These are phyloP conservation scores for Chlorella ohadii DNA, from an alignment of 139 green algal genomes.

Conservation along the genomic window DNA sequence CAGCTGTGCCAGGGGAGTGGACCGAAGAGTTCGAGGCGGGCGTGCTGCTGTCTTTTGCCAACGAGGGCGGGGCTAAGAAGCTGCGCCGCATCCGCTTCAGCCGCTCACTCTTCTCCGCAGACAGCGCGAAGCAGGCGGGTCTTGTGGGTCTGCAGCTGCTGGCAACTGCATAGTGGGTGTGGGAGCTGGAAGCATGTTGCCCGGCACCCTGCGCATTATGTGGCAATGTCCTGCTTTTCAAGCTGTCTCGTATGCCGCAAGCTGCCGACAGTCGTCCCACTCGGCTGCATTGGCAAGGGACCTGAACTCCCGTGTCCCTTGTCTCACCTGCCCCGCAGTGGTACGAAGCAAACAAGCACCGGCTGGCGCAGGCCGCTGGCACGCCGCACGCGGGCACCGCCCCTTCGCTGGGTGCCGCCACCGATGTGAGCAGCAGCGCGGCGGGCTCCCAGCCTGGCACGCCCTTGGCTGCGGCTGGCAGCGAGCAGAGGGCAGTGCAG, in stretches of 20 bases:
- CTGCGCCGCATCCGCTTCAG: slow-evolving; percentile 59
- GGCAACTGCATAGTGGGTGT: too few species aligned
- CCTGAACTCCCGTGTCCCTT: too few species aligned
- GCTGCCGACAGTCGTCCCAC: too few species aligned
- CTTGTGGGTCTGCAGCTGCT: background rate
- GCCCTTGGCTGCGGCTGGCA: background rate
- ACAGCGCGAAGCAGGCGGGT: slow-evolving; percentile 31
- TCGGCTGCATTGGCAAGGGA: too few species aligned
- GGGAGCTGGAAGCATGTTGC: too few species aligned
- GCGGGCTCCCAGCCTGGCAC: slow-evolving; percentile 7
- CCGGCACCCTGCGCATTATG: too few species aligned
- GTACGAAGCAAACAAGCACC: slow-evolving; percentile 44
- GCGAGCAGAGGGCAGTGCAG: background rate
- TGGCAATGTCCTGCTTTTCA: too few species aligned
- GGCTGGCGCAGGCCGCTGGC: slow-evolving; percentile 12
- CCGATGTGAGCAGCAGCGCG: background rate
- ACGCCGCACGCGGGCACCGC: background rate
- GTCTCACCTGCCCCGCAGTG: slow-evolving; percentile 32
- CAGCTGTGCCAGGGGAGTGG: slow-evolving; percentile 30
- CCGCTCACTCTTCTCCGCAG: slow-evolving; percentile 40
- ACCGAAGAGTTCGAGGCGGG: slow-evolving; percentile 48
- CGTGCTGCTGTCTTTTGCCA: slow-evolving; percentile 49
- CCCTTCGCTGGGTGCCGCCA: background rate
- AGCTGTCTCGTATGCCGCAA: too few species aligned
- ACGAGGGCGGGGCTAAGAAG: background rate